These are phyloP conservation scores for Coprinopsis marcescibilis DNA, from an alignment of 768 basidiomycete species.

Conservation along the genomic window DNA sequence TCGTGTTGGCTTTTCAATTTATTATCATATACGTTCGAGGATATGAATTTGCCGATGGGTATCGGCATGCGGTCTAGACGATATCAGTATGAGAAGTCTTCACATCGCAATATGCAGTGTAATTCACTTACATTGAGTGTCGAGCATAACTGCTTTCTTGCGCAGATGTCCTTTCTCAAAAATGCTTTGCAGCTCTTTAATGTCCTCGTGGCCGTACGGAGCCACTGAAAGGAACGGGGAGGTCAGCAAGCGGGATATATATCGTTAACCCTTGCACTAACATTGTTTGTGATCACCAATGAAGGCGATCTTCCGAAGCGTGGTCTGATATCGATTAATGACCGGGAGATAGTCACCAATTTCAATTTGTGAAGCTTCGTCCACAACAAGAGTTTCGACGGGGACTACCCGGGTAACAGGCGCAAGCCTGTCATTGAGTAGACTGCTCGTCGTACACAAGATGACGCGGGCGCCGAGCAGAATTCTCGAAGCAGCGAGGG, in stretches of 20 bases:
- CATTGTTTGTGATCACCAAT: conserved; percentile 53
- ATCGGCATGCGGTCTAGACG: conserved; percentile 56
- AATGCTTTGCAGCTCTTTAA: conserved; percentile 46
- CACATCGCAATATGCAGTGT: background rate
- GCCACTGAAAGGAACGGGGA: conserved; percentile 42
- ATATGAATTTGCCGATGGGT: conserved; percentile 58
- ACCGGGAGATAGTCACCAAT: conserved; percentile 40
- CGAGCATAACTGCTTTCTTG: conserved; percentile 37
- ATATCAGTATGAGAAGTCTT: background rate
- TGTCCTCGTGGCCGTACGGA: conserved; percentile 54
- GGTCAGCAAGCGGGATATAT: background rate
- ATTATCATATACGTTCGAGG: conserved; percentile 49
- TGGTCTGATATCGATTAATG: conserved; percentile 26
- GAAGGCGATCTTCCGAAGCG: conserved; percentile 40
- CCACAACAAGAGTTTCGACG: conserved; percentile 37
- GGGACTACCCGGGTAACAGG: conserved; percentile 26
- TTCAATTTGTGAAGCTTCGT: conserved; percentile 55
- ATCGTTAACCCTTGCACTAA: conserved; percentile 18
- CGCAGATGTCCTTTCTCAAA: conserved; percentile 54
- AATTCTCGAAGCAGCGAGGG: conserved; percentile 19
- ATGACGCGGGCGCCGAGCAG: conserved; percentile 45
- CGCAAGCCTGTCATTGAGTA: conserved; percentile 32
- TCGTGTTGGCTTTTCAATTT: conserved; percentile 42
- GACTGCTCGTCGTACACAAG: conserved; percentile 64
- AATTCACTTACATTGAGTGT: conserved; percentile 54